phyloP scores from a whole-genome alignment of 129 eudicot species.

The Tagetes patula region DNA sequence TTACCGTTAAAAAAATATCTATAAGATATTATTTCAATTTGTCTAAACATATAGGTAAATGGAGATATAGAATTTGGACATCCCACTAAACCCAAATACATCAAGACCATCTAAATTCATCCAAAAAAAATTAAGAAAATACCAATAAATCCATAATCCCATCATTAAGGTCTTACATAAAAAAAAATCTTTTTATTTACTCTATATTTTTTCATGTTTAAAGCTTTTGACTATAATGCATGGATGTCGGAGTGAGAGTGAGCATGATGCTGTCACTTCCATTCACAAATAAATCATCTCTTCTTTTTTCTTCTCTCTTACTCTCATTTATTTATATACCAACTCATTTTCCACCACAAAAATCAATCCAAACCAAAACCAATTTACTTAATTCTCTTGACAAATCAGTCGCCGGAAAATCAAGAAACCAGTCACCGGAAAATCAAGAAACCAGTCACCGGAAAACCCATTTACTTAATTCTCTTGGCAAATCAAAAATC shows the following conservation, averaged over 20 bases:
- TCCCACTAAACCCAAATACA: too few relatives aligned
- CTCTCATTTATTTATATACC: conserved; percentile 12
- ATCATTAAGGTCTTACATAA: too few relatives aligned
- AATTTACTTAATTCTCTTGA: too few relatives aligned
- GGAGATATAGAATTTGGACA: too few relatives aligned
- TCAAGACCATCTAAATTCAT: too few relatives aligned
- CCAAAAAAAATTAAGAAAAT: too few relatives aligned
- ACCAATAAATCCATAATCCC: too few relatives aligned
- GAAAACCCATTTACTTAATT: too few relatives aligned
- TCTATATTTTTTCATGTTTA: not conserved
- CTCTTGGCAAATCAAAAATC: not conserved
- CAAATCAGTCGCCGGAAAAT: conserved; percentile 6
- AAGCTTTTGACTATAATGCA: not conserved
- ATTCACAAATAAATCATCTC: conserved; percentile 36
- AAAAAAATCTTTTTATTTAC: not conserved
- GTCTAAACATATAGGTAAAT: too few relatives aligned
- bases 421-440: conserved; percentile 18
- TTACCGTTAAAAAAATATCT: too few relatives aligned
- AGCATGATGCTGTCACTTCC: conserved; percentile 35
- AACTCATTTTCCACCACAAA: not conserved
- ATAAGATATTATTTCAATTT: too few relatives aligned
- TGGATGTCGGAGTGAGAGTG: conserved; percentile 31
- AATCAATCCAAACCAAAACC: not conserved
- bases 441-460: not conserved
- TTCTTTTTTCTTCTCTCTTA: too few relatives aligned